Base-by-base conservation (phyloP, 495 filamentous ascomycete genomes). In the Penicillium cinerascens region DNA sequence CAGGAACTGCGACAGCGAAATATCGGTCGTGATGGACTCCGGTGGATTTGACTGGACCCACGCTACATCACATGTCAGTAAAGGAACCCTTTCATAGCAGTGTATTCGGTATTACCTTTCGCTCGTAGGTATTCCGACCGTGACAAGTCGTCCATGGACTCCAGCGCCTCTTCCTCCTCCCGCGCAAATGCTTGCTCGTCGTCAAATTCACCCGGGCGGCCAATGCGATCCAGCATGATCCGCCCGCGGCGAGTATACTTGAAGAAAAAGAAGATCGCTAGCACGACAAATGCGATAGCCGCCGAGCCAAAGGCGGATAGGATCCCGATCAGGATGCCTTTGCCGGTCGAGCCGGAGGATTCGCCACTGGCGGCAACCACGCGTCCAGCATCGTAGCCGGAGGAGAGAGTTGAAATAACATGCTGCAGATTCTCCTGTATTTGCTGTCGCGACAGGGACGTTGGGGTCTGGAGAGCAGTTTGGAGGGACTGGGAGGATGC, bases 251-350 rank as follows among this genome's bases (percentile, higher is more conserved):
- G 81, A 40, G 93, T 97, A 73, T 95, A 92, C 68, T 86, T 81
- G 72, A 97, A 93, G 74, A 96, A 96, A 71, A 96, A 96, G 63
- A 59, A 85, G 63, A 92, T 74, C 44, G 87, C 82, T 55, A 96
- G 85, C 43, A 97, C 77, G 29, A 91, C 59, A 29, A 87, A 84
- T 26, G 95, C 89, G 29, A 97, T 77, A 7, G 84, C 82, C 9
- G 92, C 93, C 36, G 91, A 95, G 26, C 92, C 93, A 71, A 98
- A 95, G 17, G 92, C 93, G n/a, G 95, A 96, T 42, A 97, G 75
- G 61, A 98, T 84, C 52, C 92, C 93, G 65, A 98, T 97, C 65
- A 97, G 75, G 59, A 98, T 87, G 68, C 95, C 93, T 67, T 89
- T 81, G 47, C 83, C 82, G 53, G 81, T 83, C 11, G 82, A 84